Base-by-base conservation (phyloP, 176 grass and related monocot species). In the Hsuehochloa calcarea region DNA sequence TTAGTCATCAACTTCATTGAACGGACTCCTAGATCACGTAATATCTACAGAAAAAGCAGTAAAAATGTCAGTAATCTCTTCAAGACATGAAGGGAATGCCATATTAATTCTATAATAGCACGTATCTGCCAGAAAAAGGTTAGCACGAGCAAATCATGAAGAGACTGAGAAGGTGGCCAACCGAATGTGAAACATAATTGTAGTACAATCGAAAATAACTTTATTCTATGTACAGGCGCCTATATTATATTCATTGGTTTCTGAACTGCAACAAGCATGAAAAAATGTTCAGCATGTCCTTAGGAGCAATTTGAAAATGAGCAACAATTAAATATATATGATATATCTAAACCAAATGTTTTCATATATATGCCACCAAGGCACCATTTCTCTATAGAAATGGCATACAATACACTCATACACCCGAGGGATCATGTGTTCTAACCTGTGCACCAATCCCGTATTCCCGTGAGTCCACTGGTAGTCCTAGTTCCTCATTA, bases 1-100 rank as follows among this genome's bases (percentile, higher is more conserved):
- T 97, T 97, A 7, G 94, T 97, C 94, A 97, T 94, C 29, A 97
- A 19, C 74, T 79, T 92, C 92, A 97, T 97, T 0, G 94, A 93
- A 78, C 90, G 94, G 70, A 97, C 92, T 29, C 94, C 92, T 7
- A 97, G 74, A 78, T 97, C 94, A 1, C 74, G 88, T 40, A 97
- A 41, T 80, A 97, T 97, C 94, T 97, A 49, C 71, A 88, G 3
- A 68, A 4, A 69, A 27, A 69, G 26, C 46, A 85, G 74, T 47
- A 13, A 68, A 63, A 68, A 40, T 63, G 37, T 83, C 59, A 87
- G 59, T 37, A 45, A 52, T n/a, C 15, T 60, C 13, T 14, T 39
- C 1, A 61, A 47, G 8, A 76, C 31, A 20, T 60, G 16, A 83
- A 73, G 43, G 26, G 22, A 51, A 52, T 52, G 64, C 13, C 46